Evolutionary conservation across 176 grass and related monocot species (phyloP), one percentile per base, ranked within the genome.

Genomic region (Poa annua): DNA sequence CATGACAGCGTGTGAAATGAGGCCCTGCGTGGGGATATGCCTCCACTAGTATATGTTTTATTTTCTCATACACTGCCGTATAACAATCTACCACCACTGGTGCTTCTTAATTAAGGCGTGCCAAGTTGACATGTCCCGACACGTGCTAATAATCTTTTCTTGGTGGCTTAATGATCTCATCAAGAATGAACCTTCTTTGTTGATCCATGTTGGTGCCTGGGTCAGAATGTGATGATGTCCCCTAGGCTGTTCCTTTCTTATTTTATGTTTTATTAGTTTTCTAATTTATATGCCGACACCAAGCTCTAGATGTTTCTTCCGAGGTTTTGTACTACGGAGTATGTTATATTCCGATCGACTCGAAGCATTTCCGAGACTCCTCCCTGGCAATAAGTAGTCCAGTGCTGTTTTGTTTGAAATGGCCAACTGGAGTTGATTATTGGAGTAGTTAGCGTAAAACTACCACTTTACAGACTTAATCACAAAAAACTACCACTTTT

Each of bases 71-170:
- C 42, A 44, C 2, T 8, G 42, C 8, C 39, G 39, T 41, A 41
- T 11, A 60, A 8, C 33, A 35, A 16, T 44, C 11, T 62, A 20
- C 66, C 41, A 17, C 67, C 39, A 61, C 17, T 35, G 21, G 26
- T 51, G 20, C 79, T 20, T 63, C 25, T 63, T 33, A 16, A 52
- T 48, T 48, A 14, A 48, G 45, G 4, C 51, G 8, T 47, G 44
- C 54, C 78, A 78, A 78, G 64, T 56, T 86, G 73, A 65, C 11
- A 56, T 6, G 55, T 73, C 63, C 36, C 78, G 16, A n/a, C 34
- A 10, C 22, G 47, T 53, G 16, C 79, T 66, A 17, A 60, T 56
- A 66, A 8, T 88, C 36, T 50, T 84, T 56, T 20, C 25, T n/a
- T 77, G 54, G 55, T 5, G 2, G 34, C 20, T 71, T 24, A 56